Base-by-base conservation (phyloP, 176 grass and related monocot species). In the Saccharum officinarum region DNA sequence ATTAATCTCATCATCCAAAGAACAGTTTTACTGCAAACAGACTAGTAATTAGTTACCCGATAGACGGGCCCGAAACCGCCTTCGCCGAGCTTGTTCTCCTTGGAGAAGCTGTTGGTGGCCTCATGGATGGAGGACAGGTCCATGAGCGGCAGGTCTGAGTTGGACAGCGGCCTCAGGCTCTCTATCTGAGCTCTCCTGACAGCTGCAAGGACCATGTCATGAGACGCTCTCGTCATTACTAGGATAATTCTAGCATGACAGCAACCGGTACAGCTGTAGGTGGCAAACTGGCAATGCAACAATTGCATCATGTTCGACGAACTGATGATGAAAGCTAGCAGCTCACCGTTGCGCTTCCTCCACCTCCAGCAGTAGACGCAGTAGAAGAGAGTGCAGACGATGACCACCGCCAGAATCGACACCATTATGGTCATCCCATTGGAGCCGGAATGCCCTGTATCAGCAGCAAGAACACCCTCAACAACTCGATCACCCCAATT, bases 301-400 rank as follows among this genome's bases (percentile, higher is more conserved):
- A 61, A 17, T 17, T 23, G 18, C 59, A 1, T 22, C 40, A 39
- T 39, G 18, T 34, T 14, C 50, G 20, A 60, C 75, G 67, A 77
- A 39, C 20, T 11, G 17, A 67, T 11, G 17, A 67, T 13, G 63
- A 37, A 67, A 67, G 15, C 28, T 28, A 28, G 0, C 37, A 67
- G 15, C 84, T 79, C 82, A 98, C 95, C 95, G 76, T 98, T 98
- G 91, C 95, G 87, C 70, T 90, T 98, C 77, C 95, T 93, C 95
- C 95, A 98, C 52, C 89, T 95, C 95, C 95, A 98, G 87, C 95
- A 98, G 86, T 98, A 98, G 1, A 95, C 44, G 67, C 92, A 98
- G 85, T 98, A 98, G 72, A 84, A 31, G 18, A 82, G 66, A 6
- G 82, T 88, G 91, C 92, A 86, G 66, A 85, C 6, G 47, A 95